phyloP scores from a whole-genome alignment of 106 monocot genomes.

The Posidonia australis region DNA sequence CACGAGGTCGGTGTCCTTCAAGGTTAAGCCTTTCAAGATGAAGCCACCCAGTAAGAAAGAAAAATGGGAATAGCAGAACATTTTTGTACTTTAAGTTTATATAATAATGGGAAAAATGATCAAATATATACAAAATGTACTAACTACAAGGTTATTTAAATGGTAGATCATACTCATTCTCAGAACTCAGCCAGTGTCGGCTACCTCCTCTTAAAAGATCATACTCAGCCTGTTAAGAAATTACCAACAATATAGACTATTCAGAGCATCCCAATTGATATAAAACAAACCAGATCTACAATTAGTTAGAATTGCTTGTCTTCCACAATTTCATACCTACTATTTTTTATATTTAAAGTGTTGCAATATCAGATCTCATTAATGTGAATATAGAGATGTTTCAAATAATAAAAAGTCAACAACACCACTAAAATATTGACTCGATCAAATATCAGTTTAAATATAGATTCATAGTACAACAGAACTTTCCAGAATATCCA shows the following conservation, averaged over 20 bases:
- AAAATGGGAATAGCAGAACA: background rate
- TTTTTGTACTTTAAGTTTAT: background rate
- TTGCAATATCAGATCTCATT: too few relatives aligned
- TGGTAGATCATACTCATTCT: constrained; percentile 56
- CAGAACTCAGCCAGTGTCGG: constrained; percentile 29
- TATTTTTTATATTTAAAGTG: too few relatives aligned
- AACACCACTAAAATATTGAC: too few relatives aligned
- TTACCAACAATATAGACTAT: constrained; percentile 2
- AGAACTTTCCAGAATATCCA: too few relatives aligned
- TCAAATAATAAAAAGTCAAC: too few relatives aligned
- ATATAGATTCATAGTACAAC: background rate
- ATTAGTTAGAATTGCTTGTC: background rate
- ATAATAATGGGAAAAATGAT: background rate
- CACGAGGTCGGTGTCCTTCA: constrained; percentile 75
- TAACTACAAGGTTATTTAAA: background rate
- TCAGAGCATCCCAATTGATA: background rate
- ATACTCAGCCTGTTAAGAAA: constrained; percentile 52
- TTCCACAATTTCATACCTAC: background rate
- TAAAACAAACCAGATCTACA: background rate
- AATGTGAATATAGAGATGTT: too few relatives aligned
- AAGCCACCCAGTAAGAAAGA: background rate
- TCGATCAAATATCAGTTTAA: too few relatives aligned
- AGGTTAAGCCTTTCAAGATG: constrained; percentile 58
- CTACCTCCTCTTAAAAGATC: constrained; percentile 34
- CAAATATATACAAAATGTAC: background rate